Percentiles rank a stretch among this genome's conserved stretches.
Conservation (phyloP, 345 rosid species). For the Eucalyptus victrix region DNA sequence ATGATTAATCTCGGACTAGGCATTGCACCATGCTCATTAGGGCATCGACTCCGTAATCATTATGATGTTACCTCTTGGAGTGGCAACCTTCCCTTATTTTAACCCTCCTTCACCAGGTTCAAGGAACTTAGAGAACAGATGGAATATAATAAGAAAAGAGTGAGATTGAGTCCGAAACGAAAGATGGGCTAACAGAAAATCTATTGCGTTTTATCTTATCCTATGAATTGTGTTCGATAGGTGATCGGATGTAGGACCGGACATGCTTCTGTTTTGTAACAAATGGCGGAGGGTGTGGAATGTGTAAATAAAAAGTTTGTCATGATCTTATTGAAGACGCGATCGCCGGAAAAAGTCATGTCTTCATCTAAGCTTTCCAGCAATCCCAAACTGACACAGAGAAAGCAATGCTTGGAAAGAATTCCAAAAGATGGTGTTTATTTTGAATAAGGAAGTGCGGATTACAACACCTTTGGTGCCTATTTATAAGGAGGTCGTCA, state of each 20-base stretch:
- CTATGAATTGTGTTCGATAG: background rate
- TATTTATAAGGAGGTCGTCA: too few species aligned
- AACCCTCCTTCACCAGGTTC: background rate
- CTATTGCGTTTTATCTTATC: background rate
- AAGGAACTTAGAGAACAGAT: background rate
- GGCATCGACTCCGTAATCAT: background rate
- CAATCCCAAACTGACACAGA: rapidly evolving
- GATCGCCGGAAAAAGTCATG: background rate
- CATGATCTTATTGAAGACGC: background rate
- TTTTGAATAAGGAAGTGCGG: too few species aligned
- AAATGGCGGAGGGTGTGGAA: background rate
- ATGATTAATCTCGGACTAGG: background rate
- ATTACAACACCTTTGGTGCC: too few species aligned
- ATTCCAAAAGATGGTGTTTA: too few species aligned
- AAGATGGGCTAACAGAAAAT: background rate
- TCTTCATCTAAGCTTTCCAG: background rate
- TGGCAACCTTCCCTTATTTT: background rate
- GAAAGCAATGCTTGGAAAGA: too few species aligned
- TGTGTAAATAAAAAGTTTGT: background rate
- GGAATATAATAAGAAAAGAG: background rate
- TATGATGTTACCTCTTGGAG: background rate
- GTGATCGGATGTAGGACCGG: background rate
- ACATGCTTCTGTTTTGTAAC: background rate
- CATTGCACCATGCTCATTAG: background rate
- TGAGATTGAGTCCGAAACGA: background rate